Percentiles rank a stretch among this genome's conserved stretches.
Evolutionary conservation across 1,284 basidiomycete species (phyloP).

Genomic region (Microbotryomycetes sp.): DNA sequence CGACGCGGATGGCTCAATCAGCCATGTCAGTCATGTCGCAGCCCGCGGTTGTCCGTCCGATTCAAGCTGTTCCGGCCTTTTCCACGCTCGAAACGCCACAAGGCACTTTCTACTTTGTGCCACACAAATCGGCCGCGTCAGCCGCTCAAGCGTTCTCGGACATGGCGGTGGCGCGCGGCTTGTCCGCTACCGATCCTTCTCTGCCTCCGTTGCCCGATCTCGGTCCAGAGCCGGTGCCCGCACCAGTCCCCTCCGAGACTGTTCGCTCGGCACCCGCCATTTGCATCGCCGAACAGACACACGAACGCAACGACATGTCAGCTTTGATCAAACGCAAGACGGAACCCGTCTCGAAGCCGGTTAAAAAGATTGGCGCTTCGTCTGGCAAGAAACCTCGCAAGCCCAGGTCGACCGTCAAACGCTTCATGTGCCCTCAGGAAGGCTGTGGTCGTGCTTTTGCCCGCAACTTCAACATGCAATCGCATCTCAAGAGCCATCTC

Average conservation of each 20-base stretch:
- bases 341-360: too few relatives aligned
- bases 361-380: too few relatives aligned
- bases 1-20: background rate
- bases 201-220: too few relatives aligned
- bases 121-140: constrained; percentile 1
- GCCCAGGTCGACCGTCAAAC: background rate
- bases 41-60: constrained; percentile 8
- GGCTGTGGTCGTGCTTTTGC: constrained; percentile 32
- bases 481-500: constrained; percentile 31
- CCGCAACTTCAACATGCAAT: constrained; percentile 35
- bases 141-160: background rate
- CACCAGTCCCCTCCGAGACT: background rate
- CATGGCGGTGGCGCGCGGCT: background rate
- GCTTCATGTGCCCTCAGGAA: constrained; percentile 25
- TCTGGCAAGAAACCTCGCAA: background rate
- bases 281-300: constrained; percentile 5
- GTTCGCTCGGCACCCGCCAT: background rate
- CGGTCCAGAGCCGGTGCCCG: background rate
- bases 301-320: background rate
- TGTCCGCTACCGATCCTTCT: background rate
- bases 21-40: constrained; percentile 1
- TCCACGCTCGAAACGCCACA: constrained; percentile 26
- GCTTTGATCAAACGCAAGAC: background rate
- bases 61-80: background rate
- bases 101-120: constrained; percentile 32